phyloP scores from a whole-genome alignment of 2,329 filamentous ascomycete species.

The Sclerotiophoma versabilis region DNA sequence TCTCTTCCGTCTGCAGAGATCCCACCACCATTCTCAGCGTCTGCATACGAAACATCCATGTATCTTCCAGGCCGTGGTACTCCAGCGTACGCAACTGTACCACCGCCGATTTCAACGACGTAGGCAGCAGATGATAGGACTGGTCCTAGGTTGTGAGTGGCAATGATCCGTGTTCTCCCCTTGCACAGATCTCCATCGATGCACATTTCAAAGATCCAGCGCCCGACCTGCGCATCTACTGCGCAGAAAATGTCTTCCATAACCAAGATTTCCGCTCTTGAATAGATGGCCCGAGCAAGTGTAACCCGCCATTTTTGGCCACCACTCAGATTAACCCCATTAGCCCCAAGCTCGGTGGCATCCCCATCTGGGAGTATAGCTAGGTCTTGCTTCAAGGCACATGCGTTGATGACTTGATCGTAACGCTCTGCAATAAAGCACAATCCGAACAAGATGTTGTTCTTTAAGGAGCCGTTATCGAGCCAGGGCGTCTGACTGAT shows the following conservation, averaged over 20 bases:
- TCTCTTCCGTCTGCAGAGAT: neutral
- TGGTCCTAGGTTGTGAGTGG: slow-evolving; percentile 80
- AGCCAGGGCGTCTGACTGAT: slow-evolving; percentile 64
- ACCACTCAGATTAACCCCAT: slow-evolving; percentile 51
- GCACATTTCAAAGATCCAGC: slow-evolving; percentile 5
- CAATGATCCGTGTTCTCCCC: slow-evolving; percentile 74
- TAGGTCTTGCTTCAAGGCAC: slow-evolving; percentile 11
- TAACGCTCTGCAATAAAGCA: slow-evolving; percentile 5
- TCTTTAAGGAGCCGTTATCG: slow-evolving; percentile 9
- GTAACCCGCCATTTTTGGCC: slow-evolving; percentile 56
- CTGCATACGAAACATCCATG: neutral
- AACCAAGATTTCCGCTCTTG: slow-evolving; percentile 51
- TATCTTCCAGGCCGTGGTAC: neutral
- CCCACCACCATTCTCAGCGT: slow-evolving; percentile 49
- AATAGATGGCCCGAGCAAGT: slow-evolving; percentile 51
- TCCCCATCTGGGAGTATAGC: slow-evolving; percentile 9
- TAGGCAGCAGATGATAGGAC: slow-evolving; percentile 76
- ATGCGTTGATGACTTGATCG: slow-evolving; percentile 12
- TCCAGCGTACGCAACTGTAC: slow-evolving; percentile 38
- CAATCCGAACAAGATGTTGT: slow-evolving; percentile 15
- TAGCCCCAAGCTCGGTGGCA: slow-evolving; percentile 9
- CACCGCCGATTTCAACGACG: slow-evolving; percentile 75
- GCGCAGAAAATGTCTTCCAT: slow-evolving; percentile 58
- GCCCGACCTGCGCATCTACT: slow-evolving; percentile 31
- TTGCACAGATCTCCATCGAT: slow-evolving; percentile 22